Evolutionary conservation across 116 monocot species (phyloP).

Genomic region (Iris pallida): DNA sequence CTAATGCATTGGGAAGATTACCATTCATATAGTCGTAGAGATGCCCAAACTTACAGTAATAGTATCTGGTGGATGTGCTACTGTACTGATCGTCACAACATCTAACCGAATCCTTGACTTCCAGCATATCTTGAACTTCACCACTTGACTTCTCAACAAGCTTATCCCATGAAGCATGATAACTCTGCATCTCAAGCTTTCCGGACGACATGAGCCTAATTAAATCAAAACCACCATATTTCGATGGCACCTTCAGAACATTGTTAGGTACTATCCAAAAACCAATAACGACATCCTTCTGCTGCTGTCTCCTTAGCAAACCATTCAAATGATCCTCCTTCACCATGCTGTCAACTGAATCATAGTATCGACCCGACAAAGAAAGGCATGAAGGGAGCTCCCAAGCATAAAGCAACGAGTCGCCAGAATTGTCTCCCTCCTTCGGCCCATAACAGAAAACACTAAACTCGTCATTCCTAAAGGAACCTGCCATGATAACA

Average conservation of each 20-base stretch:
- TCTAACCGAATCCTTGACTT: conserved; percentile 5
- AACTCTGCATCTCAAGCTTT: conserved; percentile 73
- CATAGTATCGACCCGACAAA: conserved; percentile 31
- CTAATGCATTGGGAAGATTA: conserved; percentile 30
- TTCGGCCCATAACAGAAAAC: conserved; percentile 64
- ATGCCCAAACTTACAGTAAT: conserved; percentile 34
- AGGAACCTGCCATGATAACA: conserved; percentile 74
- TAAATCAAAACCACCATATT: conserved; percentile 44
- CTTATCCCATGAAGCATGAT: conserved; percentile 26
- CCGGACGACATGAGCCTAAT: conserved; percentile 66
- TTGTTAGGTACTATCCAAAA: conserved; percentile 45
- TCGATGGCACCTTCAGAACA: conserved; percentile 11
- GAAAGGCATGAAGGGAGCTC: conserved; percentile 64
- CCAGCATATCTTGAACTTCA: conserved; percentile 2
- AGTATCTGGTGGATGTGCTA: not conserved
- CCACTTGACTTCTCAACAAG: not conserved
- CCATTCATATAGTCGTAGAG: conserved; percentile 52
- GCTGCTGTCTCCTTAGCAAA: conserved; percentile 12
- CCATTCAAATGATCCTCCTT: conserved; percentile 11
- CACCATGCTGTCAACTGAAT: conserved; percentile 14
- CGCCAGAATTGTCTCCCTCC: conserved; percentile 1
- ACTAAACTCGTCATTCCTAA: conserved; percentile 50
- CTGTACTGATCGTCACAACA: conserved; percentile 11
- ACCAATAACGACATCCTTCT: conserved; percentile 49
- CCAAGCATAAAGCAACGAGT: conserved; percentile 54